These are phyloP conservation scores for Flaveria trinervia DNA, from an alignment of 129 eudicot genomes.

Conservation along the genomic window DNA sequence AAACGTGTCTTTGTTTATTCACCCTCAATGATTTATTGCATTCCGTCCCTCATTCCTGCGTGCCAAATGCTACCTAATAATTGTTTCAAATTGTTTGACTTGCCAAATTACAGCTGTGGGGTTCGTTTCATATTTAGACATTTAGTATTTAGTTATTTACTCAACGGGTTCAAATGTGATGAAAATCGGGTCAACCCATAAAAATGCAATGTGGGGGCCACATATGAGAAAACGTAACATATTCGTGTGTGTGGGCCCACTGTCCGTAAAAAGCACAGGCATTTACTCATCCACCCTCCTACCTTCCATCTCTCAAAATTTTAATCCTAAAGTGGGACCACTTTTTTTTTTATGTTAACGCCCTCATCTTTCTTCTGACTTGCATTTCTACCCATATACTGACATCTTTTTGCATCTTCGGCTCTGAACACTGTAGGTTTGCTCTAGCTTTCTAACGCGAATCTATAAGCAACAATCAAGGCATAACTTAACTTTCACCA, in stretches of 20 bases:
- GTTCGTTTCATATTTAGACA: conserved; percentile 15
- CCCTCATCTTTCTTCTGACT: conserved; percentile 1
- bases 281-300: conserved; percentile 39
- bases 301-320: conserved; percentile 27
- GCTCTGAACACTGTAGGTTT: not conserved
- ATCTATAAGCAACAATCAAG: too few relatives aligned
- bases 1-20: too few relatives aligned
- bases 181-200: conserved; percentile 31
- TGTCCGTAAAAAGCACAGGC: conserved; percentile 27
- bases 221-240: conserved; percentile 28
- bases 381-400: not conserved
- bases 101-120: conserved; percentile 9
- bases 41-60: too few relatives aligned
- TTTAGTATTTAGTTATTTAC: not conserved
- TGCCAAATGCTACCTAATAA: too few relatives aligned
- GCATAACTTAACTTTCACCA: too few relatives aligned
- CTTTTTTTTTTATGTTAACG: not conserved
- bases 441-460: not conserved
- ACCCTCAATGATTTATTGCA: too few relatives aligned
- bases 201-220: conserved; percentile 9
- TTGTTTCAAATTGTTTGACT: conserved; percentile 23
- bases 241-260: conserved; percentile 27
- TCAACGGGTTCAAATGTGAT: conserved; percentile 30
- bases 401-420: not conserved
- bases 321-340: conserved; percentile 26